These are phyloP conservation scores for Teunomyces aglyptinius DNA, from an alignment of 805 yeast species.

Conservation along the genomic window DNA sequence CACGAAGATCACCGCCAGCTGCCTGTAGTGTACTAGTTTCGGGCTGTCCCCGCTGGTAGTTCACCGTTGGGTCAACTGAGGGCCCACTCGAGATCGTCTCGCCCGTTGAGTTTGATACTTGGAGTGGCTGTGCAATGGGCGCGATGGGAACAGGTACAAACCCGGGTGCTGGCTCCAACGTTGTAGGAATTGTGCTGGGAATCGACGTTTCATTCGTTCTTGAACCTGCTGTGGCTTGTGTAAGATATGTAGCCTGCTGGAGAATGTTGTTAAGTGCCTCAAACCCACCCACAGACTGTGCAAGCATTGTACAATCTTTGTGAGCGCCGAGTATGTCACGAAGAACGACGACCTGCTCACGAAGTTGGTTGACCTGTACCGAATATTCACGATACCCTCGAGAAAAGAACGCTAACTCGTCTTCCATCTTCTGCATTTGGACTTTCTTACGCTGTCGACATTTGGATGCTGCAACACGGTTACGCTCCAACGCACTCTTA, in stretches of 20 bases:
- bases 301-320: constrained; percentile 45
- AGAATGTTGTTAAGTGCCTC: constrained; percentile 45
- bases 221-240: constrained; percentile 19
- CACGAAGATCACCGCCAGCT: constrained; percentile 17
- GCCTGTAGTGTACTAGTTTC: neutral
- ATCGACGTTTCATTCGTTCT: constrained; percentile 26
- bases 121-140: neutral
- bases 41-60: neutral
- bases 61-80: neutral
- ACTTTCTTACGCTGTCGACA: constrained; percentile 95
- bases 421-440: constrained; percentile 78
- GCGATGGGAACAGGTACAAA: constrained; percentile 6
- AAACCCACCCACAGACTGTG: constrained; percentile 46
- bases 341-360: constrained; percentile 55
- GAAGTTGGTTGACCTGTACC: constrained; percentile 53
- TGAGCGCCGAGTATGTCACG: constrained; percentile 49
- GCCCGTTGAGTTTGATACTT: neutral
- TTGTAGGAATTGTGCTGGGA: constrained; percentile 41
- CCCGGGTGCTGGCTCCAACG: constrained; percentile 14
- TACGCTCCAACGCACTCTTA: constrained; percentile 77
- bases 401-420: constrained; percentile 67
- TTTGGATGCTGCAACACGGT: constrained; percentile 91
- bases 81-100: neutral
- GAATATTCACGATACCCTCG: constrained; percentile 67
- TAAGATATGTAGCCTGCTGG: constrained; percentile 29